phyloP scores from a whole-genome alignment of 371 early-diverging fungal genomes.

The Circinella minor region DNA sequence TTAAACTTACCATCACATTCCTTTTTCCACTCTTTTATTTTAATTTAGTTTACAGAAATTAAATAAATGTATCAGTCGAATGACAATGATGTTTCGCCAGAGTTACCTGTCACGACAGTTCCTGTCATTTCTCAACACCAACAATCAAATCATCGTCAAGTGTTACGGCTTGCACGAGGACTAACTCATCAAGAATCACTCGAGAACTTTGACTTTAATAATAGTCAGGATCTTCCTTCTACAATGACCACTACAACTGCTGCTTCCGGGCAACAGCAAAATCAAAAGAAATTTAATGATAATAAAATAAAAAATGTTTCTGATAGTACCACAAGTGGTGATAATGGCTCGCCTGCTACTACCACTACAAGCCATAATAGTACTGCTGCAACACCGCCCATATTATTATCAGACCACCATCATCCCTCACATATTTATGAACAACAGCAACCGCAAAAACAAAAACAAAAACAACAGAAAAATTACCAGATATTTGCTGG shows the following conservation, averaged over 20 bases:
- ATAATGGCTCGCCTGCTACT: too few relatives aligned
- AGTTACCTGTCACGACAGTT: slow-evolving; percentile 75
- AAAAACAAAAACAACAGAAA: not conserved
- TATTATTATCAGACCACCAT: not conserved
- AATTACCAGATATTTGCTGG: slow-evolving; percentile 45
- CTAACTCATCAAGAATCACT: not conserved
- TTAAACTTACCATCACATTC: not conserved
- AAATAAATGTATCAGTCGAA: not conserved
- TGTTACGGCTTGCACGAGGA: not conserved
- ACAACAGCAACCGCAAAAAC: not conserved
- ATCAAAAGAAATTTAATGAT: not conserved
- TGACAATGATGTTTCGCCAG: not conserved
- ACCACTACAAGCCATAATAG: not conserved
- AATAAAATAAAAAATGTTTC: not conserved
- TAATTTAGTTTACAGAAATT: not conserved
- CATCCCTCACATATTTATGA: not conserved
- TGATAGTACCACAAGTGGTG: not conserved
- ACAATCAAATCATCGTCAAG: not conserved
- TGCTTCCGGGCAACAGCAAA: not conserved
- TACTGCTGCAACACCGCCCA: not conserved
- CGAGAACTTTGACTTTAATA: slow-evolving; percentile 1
- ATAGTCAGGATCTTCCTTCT: not conserved
- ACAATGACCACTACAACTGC: too few relatives aligned
- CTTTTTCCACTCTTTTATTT: not conserved
- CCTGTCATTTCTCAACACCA: slow-evolving; percentile 79